phyloP scores from a whole-genome alignment of 2,329 filamentous ascomycete species.

The Pestalotiopsis fici region DNA sequence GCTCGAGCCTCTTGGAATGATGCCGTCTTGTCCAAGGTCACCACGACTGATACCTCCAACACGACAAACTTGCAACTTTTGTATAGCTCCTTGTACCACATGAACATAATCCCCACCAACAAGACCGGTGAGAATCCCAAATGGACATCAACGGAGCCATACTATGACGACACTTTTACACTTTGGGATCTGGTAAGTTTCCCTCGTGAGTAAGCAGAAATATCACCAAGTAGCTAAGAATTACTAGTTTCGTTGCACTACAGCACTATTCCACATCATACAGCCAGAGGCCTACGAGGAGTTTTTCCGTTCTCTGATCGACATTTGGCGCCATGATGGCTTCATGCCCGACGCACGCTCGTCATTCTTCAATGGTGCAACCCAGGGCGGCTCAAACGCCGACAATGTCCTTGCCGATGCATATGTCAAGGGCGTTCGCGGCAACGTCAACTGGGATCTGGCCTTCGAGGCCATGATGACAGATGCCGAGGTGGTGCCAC shows the following conservation, averaged over 20 bases:
- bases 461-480: constrained; percentile 65
- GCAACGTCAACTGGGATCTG: constrained; percentile 63
- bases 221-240: constrained; percentile 9
- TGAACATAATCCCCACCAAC: constrained; percentile 69
- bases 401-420: constrained; percentile 75
- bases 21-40: constrained; percentile 64
- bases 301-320: constrained; percentile 66
- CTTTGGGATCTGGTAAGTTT: constrained; percentile 56
- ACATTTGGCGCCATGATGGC: constrained; percentile 66
- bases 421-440: constrained; percentile 67
- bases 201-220: no score
- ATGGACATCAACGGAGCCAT: constrained; percentile 66
- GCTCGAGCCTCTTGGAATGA: constrained; percentile 60
- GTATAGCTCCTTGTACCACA: constrained; percentile 70
- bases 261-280: constrained; percentile 64
- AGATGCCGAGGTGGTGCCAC: constrained; percentile 64
- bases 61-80: constrained; percentile 58
- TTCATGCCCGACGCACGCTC: constrained; percentile 68
- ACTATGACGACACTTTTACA: constrained; percentile 73
- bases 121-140: constrained; percentile 70
- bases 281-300: constrained; percentile 65
- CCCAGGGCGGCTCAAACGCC: constrained; percentile 70
- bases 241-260: constrained; percentile 63
- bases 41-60: constrained; percentile 55
- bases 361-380: constrained; percentile 68